Evolutionary conservation across 2,329 filamentous ascomycete genomes (phyloP), one percentile per base, ranked within the genome.

Genomic region (Zalaria obscura): DNA sequence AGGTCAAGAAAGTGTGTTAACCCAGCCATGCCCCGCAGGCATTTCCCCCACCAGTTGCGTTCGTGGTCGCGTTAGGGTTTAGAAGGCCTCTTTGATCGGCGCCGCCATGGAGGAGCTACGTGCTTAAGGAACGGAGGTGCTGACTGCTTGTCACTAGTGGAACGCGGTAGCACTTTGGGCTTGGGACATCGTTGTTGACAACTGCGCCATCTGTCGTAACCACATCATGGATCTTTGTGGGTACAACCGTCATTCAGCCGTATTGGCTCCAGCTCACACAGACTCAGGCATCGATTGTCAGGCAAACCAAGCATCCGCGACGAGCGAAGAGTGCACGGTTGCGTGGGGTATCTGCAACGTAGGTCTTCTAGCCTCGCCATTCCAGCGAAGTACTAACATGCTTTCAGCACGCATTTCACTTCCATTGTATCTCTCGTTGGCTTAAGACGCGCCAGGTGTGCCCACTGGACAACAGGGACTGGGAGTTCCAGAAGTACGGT

Each of bases 271-370:
- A 10, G 11, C 28, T 10, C 18, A 10, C 36, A 11, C 2, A 36
- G 27, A 11, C 38, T 41, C 45, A 89, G 83, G 84, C 63, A 98
- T 98, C 55, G 91, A 98, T 61, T 98, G 91, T 60, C 91, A 98
- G 68, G 91, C 91, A 43, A 98, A 98, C 63, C 91, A 98, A 66
- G 88, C 89, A 32, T 95, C 88, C 10, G 88, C 89, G 35, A 95
- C 91, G 1, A 95, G 84, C 49, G 91, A 98, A 58, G 91, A 98
- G 64, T 98, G 91, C 63, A 98, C 91, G 31, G 91, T 98, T 25
- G 91, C 91, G 26, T 98, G 91, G 91, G 91, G 91, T 42, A 95
- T 96, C 48, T 98, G 91, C 73, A 98, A 98, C 59, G 91, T 95
- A 67, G 65, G 84, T 72, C 37, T n/a, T 28, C n/a, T 35, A 36